phyloP scores from a whole-genome alignment of 2,329 filamentous ascomycete genomes.

The Parafenestella ontariensis region DNA sequence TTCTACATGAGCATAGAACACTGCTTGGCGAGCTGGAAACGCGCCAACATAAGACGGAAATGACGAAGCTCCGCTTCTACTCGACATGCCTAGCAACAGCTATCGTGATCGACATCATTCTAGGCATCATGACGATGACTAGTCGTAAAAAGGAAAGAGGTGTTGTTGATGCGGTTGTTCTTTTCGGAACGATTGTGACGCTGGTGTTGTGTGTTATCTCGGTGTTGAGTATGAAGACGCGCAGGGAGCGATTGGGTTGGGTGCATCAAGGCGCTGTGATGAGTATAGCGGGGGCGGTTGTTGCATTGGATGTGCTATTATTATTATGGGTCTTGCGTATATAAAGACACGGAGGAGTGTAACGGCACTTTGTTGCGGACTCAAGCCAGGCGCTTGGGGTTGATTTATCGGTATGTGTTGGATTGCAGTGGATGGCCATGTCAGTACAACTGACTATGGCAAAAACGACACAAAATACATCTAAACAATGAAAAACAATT shows the following conservation, averaged over 20 bases:
- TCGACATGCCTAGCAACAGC: conserved; percentile 65
- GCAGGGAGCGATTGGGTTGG: conserved; percentile 39
- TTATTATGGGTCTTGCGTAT: conserved; percentile 39
- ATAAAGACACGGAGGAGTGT: background rate
- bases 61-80: conserved; percentile 46
- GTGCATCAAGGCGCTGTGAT: conserved; percentile 40
- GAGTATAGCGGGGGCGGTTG: conserved; percentile 31
- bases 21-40: conserved; percentile 39
- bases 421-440: background rate
- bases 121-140: conserved; percentile 70
- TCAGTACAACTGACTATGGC: background rate
- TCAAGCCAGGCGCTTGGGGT: background rate
- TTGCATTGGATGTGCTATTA: conserved; percentile 38
- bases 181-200: conserved; percentile 72
- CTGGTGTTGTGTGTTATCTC: conserved; percentile 53
- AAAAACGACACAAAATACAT: background rate
- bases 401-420: background rate
- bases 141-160: conserved; percentile 70
- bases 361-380: background rate
- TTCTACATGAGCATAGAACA: conserved; percentile 58
- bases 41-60: conserved; percentile 43
- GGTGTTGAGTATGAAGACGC: conserved; percentile 41
- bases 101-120: conserved; percentile 69
- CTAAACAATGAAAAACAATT: background rate
- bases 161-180: conserved; percentile 77